phyloP scores from a whole-genome alignment of 73 alveolate species.

The Paramecium bursaria region DNA sequence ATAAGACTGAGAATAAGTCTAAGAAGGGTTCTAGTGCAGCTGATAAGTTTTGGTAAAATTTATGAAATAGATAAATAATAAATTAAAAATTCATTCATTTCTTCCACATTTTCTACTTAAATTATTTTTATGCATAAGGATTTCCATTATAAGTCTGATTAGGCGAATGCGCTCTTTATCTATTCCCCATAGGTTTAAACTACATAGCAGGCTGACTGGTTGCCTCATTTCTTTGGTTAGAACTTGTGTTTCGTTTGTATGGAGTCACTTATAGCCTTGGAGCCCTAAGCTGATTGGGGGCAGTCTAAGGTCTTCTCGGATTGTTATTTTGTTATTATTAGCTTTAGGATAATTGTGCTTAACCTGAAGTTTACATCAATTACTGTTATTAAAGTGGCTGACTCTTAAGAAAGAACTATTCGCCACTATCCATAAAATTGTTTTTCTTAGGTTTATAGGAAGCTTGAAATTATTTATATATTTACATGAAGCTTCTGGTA shows the following conservation, averaged over 20 bases:
- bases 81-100: too few relatives aligned
- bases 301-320: conserved; percentile 44
- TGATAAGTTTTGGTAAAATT: too few relatives aligned
- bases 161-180: conserved; percentile 59
- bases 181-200: conserved; percentile 43
- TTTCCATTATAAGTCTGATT: conserved; percentile 31
- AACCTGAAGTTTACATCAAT: too few relatives aligned
- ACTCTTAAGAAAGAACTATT: conserved; percentile 9
- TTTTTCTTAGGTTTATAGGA: neutral
- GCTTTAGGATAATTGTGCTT: neutral
- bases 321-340: neutral
- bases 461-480: neutral
- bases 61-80: too few relatives aligned
- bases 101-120: conserved; percentile 50
- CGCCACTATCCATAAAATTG: conserved; percentile 44
- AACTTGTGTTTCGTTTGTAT: conserved; percentile 37
- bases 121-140: conserved; percentile 28
- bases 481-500: neutral
- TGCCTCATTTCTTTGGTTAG: conserved; percentile 10
- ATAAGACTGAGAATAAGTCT: too few relatives aligned
- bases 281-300: conserved; percentile 48
- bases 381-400: too few relatives aligned
- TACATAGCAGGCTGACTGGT: conserved; percentile 2
- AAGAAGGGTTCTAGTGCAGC: too few relatives aligned
- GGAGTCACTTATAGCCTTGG: conserved; percentile 40